Conservation (phyloP, 768 basidiomycete species). For the Boletus sp. region DNA sequence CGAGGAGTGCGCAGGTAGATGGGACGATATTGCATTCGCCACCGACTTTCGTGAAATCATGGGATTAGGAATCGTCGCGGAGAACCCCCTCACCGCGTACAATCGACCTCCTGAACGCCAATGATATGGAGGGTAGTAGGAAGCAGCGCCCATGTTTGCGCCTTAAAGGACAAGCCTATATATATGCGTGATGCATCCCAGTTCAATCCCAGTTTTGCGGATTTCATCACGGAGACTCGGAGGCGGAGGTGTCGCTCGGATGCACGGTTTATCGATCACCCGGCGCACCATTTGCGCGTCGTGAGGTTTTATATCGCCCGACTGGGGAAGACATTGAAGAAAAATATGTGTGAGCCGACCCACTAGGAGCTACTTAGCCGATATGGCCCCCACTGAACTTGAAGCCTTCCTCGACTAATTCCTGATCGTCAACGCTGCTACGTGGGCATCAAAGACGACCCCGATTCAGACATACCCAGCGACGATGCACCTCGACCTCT, state of each 20-base stretch:
- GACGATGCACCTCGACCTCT: too few relatives aligned
- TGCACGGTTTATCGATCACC: slow-evolving; percentile 30
- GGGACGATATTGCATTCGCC: slow-evolving; percentile 30
- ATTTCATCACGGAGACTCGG: slow-evolving; percentile 30
- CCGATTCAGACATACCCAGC: too few relatives aligned
- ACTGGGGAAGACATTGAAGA: slow-evolving; percentile 18
- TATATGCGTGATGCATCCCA: slow-evolving; percentile 31
- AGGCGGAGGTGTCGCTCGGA: slow-evolving; percentile 27
- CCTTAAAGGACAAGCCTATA: slow-evolving; percentile 30
- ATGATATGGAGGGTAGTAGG: not conserved
- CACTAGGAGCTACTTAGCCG: too few relatives aligned
- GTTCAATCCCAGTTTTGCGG: slow-evolving; percentile 37
- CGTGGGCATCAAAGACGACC: too few relatives aligned
- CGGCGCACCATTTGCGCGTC: slow-evolving; percentile 18
- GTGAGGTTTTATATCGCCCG: slow-evolving; percentile 26
- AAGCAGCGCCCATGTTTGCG: slow-evolving; percentile 29
- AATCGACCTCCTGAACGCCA: slow-evolving; percentile 29
- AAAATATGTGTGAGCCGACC: slow-evolving; percentile 26
- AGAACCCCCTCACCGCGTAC: slow-evolving; percentile 26
- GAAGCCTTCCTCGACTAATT: too few relatives aligned
- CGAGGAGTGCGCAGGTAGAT: slow-evolving; percentile 28
- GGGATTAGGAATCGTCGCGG: slow-evolving; percentile 30
- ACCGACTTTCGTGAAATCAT: slow-evolving; percentile 33
- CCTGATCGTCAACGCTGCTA: too few relatives aligned
- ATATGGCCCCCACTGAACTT: too few relatives aligned